Conservation (phyloP, 179 eudicot species). For the Amaranthus tricolor region DNA sequence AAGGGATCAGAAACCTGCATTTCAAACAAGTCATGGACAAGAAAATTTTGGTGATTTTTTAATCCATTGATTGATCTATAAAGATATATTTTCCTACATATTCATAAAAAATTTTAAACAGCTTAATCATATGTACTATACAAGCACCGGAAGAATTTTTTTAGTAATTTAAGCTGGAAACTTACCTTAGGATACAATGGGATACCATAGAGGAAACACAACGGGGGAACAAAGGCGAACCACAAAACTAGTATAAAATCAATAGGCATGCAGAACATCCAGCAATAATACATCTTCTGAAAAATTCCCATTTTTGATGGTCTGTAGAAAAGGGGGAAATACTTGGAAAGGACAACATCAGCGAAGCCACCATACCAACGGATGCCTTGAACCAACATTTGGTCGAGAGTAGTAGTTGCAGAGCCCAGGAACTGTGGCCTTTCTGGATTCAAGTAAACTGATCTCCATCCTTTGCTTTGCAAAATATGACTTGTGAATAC, state of each 20-base stretch:
- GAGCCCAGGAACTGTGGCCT: slow-evolving; percentile 44
- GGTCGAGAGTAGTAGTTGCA: slow-evolving; percentile 36
- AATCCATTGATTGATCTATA: too few species aligned
- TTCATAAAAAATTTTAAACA: too few species aligned
- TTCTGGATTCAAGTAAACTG: slow-evolving; percentile 38
- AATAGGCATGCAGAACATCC: slow-evolving; percentile 19
- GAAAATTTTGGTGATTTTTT: background rate
- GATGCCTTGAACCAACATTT: slow-evolving; percentile 32
- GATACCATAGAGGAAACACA: slow-evolving; percentile 33
- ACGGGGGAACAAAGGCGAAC: slow-evolving; percentile 24
- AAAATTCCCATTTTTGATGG: slow-evolving; percentile 29
- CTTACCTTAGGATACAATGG: slow-evolving; percentile 33
- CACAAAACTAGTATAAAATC: slow-evolving; percentile 15
- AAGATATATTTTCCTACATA: too few species aligned
- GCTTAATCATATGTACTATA: too few species aligned
- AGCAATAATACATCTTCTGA: slow-evolving; percentile 30
- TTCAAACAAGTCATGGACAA: background rate
- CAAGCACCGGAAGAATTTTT: background rate
- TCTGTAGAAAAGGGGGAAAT: slow-evolving; percentile 33
- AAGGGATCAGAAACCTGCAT: slow-evolving; percentile 51
- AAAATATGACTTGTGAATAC: slow-evolving; percentile 31
- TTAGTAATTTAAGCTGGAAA: background rate
- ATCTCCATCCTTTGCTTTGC: slow-evolving; percentile 47
- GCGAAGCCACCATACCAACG: slow-evolving; percentile 45
- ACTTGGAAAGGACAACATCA: slow-evolving; percentile 37